A percentile compares a stretch with the other conserved stretches of the same genome.
Evolutionary conservation across 1,284 basidiomycete species (phyloP).

Genomic region (Pholiota adiposa): DNA sequence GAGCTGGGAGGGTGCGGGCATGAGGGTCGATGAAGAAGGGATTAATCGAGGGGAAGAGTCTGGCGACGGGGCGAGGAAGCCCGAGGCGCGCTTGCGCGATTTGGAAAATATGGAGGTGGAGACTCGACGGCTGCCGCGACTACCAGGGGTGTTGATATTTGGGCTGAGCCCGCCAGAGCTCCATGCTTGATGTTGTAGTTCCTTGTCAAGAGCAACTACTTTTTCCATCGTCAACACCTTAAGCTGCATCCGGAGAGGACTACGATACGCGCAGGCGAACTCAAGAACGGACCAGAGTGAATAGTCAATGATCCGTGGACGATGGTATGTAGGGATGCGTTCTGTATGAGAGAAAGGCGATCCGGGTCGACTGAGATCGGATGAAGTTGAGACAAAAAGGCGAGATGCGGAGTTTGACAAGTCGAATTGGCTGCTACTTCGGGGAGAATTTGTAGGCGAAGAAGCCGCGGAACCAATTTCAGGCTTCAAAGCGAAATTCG

Average conservation of each 20-base stretch:
- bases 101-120: conserved; percentile 50
- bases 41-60: conserved; percentile 51
- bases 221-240: conserved; percentile 68
- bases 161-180: conserved; percentile 26
- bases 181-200: conserved; percentile 41
- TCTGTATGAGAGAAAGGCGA: conserved; percentile 22
- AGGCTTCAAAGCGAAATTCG: conserved; percentile 51
- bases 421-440: conserved; percentile 30
- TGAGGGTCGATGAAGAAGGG: conserved; percentile 24
- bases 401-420: conserved; percentile 18
- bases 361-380: conserved; percentile 19
- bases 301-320: conserved; percentile 71
- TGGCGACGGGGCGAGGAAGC: conserved; percentile 45
- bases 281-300: conserved; percentile 77
- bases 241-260: conserved; percentile 68
- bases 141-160: conserved; percentile 32
- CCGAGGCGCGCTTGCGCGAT: conserved; percentile 47
- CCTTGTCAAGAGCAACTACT: conserved; percentile 51
- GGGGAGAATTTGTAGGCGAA: conserved; percentile 33
- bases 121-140: conserved; percentile 43
- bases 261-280: conserved; percentile 64
- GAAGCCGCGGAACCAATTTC: conserved; percentile 37
- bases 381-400: conserved; percentile 23
- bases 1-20: conserved; percentile 31
- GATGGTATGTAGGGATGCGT: conserved; percentile 29